Conservation (phyloP, 176 grass and related monocot species). For the Zoysia pacifica region DNA sequence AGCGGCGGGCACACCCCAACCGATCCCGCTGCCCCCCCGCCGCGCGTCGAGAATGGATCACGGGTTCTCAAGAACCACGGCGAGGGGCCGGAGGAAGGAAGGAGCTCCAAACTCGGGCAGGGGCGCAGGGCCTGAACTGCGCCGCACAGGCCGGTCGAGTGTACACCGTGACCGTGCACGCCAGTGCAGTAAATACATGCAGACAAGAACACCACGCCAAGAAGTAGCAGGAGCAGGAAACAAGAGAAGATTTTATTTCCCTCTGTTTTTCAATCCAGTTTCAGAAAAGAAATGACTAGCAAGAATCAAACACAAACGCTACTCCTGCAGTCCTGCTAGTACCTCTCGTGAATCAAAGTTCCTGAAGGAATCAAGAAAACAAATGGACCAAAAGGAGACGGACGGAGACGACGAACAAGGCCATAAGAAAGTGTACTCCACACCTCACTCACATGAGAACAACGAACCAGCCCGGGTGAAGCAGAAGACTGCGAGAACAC, state of each 20-base stretch:
- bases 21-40: background rate
- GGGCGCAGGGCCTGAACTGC: slow-evolving; percentile 29
- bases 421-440: background rate
- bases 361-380: background rate
- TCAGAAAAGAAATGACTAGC: background rate
- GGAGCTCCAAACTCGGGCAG: slow-evolving; percentile 9
- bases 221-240: slow-evolving; percentile 25
- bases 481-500: background rate
- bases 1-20: background rate
- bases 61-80: slow-evolving; percentile 3
- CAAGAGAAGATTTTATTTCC: slow-evolving; percentile 8
- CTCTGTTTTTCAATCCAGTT: background rate
- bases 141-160: slow-evolving; percentile 7
- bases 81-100: slow-evolving; percentile 11
- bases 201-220: slow-evolving; percentile 24
- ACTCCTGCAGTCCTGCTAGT: background rate
- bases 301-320: background rate
- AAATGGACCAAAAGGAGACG: background rate
- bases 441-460: slow-evolving; percentile 27
- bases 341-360: slow-evolving; percentile 11
- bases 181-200: slow-evolving; percentile 43
- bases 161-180: slow-evolving; percentile 22
- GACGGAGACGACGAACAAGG: slow-evolving; percentile 2
- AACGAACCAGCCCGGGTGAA: slow-evolving; percentile 9
- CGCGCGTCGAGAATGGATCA: background rate